These are phyloP conservation scores for Trametes maxima DNA, from an alignment of 768 basidiomycete species.

Conservation along the genomic window DNA sequence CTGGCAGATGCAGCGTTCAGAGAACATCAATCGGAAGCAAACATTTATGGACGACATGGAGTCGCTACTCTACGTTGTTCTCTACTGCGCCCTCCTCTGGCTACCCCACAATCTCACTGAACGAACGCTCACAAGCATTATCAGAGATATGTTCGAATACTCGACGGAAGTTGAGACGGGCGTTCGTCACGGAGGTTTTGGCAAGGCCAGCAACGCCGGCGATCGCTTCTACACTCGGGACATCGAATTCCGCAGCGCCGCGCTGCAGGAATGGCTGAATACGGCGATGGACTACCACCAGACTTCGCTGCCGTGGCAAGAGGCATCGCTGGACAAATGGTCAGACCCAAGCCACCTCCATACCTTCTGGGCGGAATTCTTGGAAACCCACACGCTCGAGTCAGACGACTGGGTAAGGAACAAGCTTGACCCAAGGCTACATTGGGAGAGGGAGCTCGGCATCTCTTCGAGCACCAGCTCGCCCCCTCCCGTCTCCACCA, in stretches of 20 bases:
- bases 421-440: too few relatives aligned
- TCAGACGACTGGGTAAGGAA: background rate
- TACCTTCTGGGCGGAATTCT: background rate
- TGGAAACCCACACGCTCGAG: background rate
- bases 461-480: too few relatives aligned
- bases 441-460: too few relatives aligned
- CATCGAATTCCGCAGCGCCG: background rate
- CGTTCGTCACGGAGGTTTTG: background rate
- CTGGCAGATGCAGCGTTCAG: background rate
- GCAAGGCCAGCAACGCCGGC: background rate
- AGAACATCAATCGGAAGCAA: background rate
- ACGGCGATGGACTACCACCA: background rate
- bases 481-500: too few relatives aligned
- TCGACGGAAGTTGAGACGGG: background rate
- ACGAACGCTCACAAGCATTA: background rate
- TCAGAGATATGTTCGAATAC: background rate
- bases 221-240: background rate
- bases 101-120: background rate
- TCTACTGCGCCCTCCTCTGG: conserved; percentile 6
- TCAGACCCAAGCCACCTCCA: background rate
- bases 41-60: conserved; percentile 17
- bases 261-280: background rate
- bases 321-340: background rate
- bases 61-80: conserved; percentile 15
- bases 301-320: background rate